Evolutionary conservation across 1,139 yeast genomes (phyloP).

Genomic region (Ashbya aceris): DNA sequence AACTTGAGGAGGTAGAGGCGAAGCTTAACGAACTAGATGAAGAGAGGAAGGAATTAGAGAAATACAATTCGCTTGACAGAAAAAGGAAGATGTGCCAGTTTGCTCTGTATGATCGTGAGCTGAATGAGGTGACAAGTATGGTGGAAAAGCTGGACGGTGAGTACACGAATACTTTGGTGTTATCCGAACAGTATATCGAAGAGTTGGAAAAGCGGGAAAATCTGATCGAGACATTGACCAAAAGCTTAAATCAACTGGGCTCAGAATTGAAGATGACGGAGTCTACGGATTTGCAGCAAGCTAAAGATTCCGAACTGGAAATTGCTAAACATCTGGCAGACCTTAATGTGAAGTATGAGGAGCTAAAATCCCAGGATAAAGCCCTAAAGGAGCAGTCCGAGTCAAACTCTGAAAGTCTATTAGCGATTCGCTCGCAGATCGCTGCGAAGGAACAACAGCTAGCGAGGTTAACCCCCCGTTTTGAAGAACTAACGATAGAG

Average conservation of each 20-base stretch:
- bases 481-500: slow-evolving; percentile 32
- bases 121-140: slow-evolving; percentile 49
- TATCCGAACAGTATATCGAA: slow-evolving; percentile 32
- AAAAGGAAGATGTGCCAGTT: slow-evolving; percentile 66
- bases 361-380: slow-evolving; percentile 25
- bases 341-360: slow-evolving; percentile 26
- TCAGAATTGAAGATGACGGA: slow-evolving; percentile 36
- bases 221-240: slow-evolving; percentile 34
- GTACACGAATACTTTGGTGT: slow-evolving; percentile 42
- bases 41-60: slow-evolving; percentile 68
- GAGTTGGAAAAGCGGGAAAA: slow-evolving; percentile 44
- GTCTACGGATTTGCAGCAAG: slow-evolving; percentile 44
- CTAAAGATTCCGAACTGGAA: slow-evolving; percentile 37
- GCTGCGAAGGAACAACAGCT: slow-evolving; percentile 37
- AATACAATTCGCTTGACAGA: slow-evolving; percentile 59
- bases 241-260: slow-evolving; percentile 22
- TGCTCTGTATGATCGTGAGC: slow-evolving; percentile 69
- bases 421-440: slow-evolving; percentile 30
- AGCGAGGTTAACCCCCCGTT: slow-evolving; percentile 37
- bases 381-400: slow-evolving; percentile 22
- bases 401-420: slow-evolving; percentile 23
- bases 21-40: slow-evolving; percentile 70
- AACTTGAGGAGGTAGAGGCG: slow-evolving; percentile 59
- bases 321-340: slow-evolving; percentile 34
- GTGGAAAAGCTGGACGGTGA: slow-evolving; percentile 55